Conservation (phyloP, 495 filamentous ascomycete species). For the Penicillium psychrofluorescens region DNA sequence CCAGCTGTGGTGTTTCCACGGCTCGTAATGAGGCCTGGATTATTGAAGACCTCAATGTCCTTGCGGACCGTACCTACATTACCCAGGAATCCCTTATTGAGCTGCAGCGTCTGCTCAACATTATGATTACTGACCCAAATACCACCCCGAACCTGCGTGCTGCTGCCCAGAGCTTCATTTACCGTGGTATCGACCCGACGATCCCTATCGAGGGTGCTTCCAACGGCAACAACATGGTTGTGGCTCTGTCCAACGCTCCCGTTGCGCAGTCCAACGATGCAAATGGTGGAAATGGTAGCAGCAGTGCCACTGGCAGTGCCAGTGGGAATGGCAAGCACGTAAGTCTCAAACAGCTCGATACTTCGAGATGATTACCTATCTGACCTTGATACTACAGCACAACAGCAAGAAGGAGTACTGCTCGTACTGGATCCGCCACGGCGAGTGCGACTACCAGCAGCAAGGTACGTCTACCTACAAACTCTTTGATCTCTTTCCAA, state of each 20-base stretch:
- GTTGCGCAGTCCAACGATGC: no score
- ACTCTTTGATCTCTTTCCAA: neutral
- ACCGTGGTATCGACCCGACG: neutral
- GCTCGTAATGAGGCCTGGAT: conserved; percentile 23
- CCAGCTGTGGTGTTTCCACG: conserved; percentile 30
- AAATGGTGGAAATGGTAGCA: no score
- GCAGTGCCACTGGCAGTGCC: no score
- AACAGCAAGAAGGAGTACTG: conserved; percentile 65
- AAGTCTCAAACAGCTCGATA: neutral
- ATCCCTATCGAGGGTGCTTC: neutral
- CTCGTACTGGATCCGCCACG: conserved; percentile 78
- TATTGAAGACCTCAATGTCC: conserved; percentile 21
- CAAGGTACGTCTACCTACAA: conserved; percentile 39
- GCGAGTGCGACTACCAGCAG: conserved; percentile 76
- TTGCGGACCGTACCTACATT: neutral
- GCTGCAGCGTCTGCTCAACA: conserved; percentile 13
- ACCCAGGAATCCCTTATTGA: conserved; percentile 1
- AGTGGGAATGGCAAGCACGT: neutral
- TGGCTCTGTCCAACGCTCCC: no score
- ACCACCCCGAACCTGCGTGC: conserved; percentile 7
- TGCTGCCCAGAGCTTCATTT: conserved; percentile 11
- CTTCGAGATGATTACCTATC: neutral
- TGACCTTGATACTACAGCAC: conserved; percentile 6
- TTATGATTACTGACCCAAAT: conserved; percentile 13
- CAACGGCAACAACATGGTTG: neutral